Evolutionary conservation across 495 filamentous ascomycete species (phyloP).

Genomic region (Usnea hakonensis): DNA sequence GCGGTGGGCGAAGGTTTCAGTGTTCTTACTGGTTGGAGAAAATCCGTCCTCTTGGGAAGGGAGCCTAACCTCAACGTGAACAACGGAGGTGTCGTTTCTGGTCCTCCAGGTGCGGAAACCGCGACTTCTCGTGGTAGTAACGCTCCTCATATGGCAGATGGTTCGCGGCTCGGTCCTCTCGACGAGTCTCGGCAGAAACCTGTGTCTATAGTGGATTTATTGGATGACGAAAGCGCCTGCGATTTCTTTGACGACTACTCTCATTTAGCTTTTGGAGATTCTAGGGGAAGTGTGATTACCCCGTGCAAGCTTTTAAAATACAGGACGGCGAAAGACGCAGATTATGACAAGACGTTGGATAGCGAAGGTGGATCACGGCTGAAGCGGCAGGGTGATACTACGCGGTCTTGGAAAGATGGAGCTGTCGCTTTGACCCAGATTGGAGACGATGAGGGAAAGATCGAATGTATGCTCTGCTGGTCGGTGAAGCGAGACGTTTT

Average conservation of each 20-base stretch:
- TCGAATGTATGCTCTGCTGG: constrained; percentile 94
- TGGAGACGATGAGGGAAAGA: constrained; percentile 79
- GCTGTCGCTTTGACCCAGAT: constrained; percentile 54
- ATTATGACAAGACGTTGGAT: constrained; percentile 29
- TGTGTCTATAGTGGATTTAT: constrained; percentile 81
- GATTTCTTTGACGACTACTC: constrained; percentile 97
- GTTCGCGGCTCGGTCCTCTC: constrained; percentile 20
- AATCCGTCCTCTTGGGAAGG: constrained; percentile 81
- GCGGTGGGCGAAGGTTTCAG: constrained; percentile 91
- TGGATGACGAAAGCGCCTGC: constrained; percentile 88
- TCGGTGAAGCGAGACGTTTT: constrained; percentile 94
- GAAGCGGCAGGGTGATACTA: constrained; percentile 20
- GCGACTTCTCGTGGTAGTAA: constrained; percentile 38
- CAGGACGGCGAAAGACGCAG: constrained; percentile 41
- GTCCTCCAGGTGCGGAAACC: constrained; percentile 23
- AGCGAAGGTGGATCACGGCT: constrained; percentile 28
- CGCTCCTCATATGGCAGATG: constrained; percentile 41
- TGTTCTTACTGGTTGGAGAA: constrained; percentile 88
- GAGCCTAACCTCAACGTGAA: constrained; percentile 87
- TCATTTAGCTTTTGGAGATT: constrained; percentile 81
- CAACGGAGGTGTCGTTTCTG: constrained; percentile 38
- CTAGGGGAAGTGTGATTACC: constrained; percentile 70
- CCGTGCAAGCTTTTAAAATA: constrained; percentile 88
- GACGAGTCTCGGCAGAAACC: constrained; percentile 48
- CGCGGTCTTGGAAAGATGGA: constrained; percentile 37